A percentile compares a stretch with the other conserved stretches of the same genome.
phyloP scores from a whole-genome alignment of 169 alveolate species.

The Fabrea salina region DNA sequence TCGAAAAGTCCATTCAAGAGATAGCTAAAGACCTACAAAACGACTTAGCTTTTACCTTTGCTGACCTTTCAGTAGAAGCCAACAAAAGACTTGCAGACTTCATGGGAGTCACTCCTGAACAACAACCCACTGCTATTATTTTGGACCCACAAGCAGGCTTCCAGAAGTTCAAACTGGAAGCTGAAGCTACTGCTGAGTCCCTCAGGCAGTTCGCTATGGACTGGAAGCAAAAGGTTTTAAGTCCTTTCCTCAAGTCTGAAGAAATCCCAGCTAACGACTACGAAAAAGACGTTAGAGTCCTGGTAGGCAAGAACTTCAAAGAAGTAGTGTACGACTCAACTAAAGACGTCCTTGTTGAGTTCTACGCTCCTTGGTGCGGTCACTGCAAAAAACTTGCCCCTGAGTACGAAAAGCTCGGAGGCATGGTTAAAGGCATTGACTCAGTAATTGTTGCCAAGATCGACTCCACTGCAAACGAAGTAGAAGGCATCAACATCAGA shows the following conservation, averaged over 20 bases:
- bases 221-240: not conserved
- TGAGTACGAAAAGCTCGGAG: slow-evolving; percentile 66
- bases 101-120: not conserved
- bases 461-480: slow-evolving; percentile 75
- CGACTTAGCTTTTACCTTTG: not conserved
- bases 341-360: slow-evolving; percentile 73
- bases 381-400: slow-evolving; percentile 70
- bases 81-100: slow-evolving; percentile 3
- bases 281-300: slow-evolving; percentile 38
- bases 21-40: not conserved
- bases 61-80: not conserved
- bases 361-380: slow-evolving; percentile 84
- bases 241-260: slow-evolving; percentile 4
- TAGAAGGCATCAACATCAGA: slow-evolving; percentile 50
- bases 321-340: slow-evolving; percentile 54
- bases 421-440: slow-evolving; percentile 35
- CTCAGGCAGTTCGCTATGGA: slow-evolving; percentile 2
- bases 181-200: not conserved
- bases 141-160: not conserved
- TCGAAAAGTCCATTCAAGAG: not conserved
- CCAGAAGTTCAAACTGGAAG: not conserved
- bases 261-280: slow-evolving; percentile 51
- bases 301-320: slow-evolving; percentile 43
- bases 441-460: slow-evolving; percentile 61
- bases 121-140: not conserved